Percentiles rank a stretch among this genome's conserved stretches.
Conservation (phyloP, 768 basidiomycete species). For the Agrocybe praecox region DNA sequence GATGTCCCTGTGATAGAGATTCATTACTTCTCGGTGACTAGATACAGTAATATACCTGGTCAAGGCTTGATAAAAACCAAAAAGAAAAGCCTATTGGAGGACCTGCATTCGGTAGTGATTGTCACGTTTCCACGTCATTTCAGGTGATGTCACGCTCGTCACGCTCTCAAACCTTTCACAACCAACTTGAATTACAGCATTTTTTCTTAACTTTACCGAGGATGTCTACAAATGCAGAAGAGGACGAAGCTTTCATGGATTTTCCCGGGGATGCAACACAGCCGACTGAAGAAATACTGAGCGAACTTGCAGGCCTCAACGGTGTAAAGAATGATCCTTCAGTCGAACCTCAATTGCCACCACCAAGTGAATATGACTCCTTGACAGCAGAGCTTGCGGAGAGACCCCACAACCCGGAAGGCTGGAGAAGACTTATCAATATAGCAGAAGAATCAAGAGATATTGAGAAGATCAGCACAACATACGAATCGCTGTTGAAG, state of each 20-base stretch:
- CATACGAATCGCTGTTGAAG: slow-evolving; percentile 81
- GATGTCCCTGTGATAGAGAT: no score
- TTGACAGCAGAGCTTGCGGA: slow-evolving; percentile 63
- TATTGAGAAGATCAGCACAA: slow-evolving; percentile 75
- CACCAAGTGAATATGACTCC: slow-evolving; percentile 69
- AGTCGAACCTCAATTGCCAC: slow-evolving; percentile 31
- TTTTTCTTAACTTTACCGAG: not conserved
- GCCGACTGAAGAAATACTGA: slow-evolving; percentile 37
- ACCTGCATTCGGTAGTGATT: no score
- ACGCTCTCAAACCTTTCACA: not conserved
- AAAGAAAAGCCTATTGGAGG: no score
- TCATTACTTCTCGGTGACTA: no score
- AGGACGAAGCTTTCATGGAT: slow-evolving; percentile 22
- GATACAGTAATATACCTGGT: no score
- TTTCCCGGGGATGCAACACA: slow-evolving; percentile 31
- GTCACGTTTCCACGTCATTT: no score
- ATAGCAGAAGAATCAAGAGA: slow-evolving; percentile 78
- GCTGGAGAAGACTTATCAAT: slow-evolving; percentile 77
- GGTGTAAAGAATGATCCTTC: slow-evolving; percentile 28
- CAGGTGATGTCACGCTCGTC: not conserved
- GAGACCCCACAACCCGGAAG: slow-evolving; percentile 74
- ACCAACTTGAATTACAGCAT: not conserved
- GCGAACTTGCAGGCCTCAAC: slow-evolving; percentile 28
- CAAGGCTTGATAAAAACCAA: no score
- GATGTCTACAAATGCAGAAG: slow-evolving; percentile 3